These are phyloP conservation scores for Ensete glaucum DNA, from an alignment of 176 grass and related monocot species.

Conservation along the genomic window DNA sequence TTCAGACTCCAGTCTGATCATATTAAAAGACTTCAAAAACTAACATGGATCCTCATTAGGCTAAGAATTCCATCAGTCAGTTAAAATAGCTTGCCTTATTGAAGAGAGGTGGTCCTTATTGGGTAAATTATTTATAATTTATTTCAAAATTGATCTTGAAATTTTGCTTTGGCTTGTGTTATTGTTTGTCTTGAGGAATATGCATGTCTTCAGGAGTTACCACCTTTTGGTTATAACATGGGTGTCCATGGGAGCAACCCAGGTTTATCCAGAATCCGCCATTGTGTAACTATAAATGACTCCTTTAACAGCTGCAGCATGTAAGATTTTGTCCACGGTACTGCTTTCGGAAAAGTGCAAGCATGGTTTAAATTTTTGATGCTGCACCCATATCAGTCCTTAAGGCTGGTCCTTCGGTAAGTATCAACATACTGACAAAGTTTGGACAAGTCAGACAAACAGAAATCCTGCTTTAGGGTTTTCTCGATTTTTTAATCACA, in stretches of 20 bases:
- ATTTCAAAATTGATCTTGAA: no score
- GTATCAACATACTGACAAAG: no score
- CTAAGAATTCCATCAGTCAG: no score
- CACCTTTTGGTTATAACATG: not conserved
- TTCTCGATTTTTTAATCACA: no score
- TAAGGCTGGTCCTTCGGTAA: no score
- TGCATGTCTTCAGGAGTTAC: not conserved
- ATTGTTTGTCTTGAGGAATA: no score
- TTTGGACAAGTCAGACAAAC: no score
- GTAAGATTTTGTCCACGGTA: not conserved
- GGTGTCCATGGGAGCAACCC: not conserved
- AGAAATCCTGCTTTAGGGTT: no score
- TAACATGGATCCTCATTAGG: no score
- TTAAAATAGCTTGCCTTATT: no score
- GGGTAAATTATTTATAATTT: not conserved
- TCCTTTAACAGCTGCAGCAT: not conserved
- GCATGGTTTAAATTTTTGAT: no score
- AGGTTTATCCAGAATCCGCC: not conserved
- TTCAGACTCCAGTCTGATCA: not conserved
- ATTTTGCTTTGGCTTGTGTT: not conserved
- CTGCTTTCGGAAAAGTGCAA: not conserved
- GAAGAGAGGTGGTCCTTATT: not conserved
- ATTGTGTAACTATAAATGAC: not conserved
- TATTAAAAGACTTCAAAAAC: not conserved
- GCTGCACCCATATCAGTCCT: no score